These are phyloP conservation scores for Fusarium mexicanum DNA, from an alignment of 2,329 filamentous ascomycete species.

Conservation along the genomic window DNA sequence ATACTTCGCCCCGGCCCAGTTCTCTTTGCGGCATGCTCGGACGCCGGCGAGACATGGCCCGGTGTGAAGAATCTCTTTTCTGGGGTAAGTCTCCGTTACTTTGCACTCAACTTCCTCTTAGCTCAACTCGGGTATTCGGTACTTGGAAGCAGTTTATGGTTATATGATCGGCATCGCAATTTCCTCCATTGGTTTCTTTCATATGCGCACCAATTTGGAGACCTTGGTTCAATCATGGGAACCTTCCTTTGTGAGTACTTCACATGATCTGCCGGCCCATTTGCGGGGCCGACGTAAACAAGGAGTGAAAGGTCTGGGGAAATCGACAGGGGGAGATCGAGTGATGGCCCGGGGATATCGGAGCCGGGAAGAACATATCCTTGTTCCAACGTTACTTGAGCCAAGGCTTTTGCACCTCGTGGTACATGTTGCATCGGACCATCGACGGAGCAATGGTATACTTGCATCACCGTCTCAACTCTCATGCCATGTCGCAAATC, in stretches of 20 bases:
- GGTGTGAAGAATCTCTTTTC: neutral
- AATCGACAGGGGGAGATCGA: neutral
- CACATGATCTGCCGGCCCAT: constrained; percentile 12
- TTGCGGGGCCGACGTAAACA: neutral
- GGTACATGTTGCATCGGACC: neutral
- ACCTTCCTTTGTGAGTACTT: neutral
- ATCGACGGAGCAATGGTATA: neutral
- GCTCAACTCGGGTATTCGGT: neutral
- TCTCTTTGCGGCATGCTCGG: constrained; percentile 2
- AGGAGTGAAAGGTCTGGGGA: neutral
- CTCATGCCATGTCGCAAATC: too few species aligned
- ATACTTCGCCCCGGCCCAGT: neutral
- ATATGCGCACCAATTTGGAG: constrained; percentile 9
- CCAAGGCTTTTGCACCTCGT: neutral
- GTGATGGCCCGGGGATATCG: neutral
- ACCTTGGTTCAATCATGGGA: neutral
- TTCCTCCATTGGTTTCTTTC: neutral
- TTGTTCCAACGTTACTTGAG: neutral
- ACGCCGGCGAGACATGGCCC: neutral
- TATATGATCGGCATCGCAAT: neutral
- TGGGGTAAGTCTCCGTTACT: neutral
- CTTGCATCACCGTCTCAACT: neutral
- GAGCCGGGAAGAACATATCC: neutral
- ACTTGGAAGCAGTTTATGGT: neutral
- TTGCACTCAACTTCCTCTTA: rapidly evolving